phyloP scores from a whole-genome alignment of 495 filamentous ascomycete genomes.

The Penicillium paxilli region DNA sequence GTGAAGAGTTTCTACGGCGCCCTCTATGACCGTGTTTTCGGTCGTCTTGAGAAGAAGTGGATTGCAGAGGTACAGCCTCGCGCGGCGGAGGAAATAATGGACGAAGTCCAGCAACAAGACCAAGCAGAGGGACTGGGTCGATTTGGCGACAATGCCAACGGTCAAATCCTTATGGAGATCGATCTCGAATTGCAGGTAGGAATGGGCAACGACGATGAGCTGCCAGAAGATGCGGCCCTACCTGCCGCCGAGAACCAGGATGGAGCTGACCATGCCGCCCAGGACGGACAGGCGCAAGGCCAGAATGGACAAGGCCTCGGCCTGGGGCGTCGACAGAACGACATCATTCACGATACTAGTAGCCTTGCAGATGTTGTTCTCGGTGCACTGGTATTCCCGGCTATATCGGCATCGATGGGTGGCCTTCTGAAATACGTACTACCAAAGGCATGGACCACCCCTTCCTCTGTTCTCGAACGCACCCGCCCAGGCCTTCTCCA shows the following conservation, averaged over 20 bases:
- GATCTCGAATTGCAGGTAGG: conserved; percentile 45
- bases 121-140: conserved; percentile 41
- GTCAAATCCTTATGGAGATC: conserved; percentile 46
- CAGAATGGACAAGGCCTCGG: conserved; percentile 26
- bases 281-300: conserved; percentile 31
- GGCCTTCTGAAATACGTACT: conserved; percentile 62
- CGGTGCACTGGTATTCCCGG: conserved; percentile 64
- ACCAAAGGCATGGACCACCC: conserved; percentile 62
- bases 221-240: conserved; percentile 13
- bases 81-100: conserved; percentile 48
- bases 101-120: conserved; percentile 45
- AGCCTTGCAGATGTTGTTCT: conserved; percentile 57
- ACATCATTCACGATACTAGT: conserved; percentile 52
- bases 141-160: conserved; percentile 39
- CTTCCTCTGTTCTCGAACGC: conserved; percentile 36
- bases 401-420: conserved; percentile 64
- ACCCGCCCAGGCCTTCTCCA: conserved; percentile 64
- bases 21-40: conserved; percentile 66
- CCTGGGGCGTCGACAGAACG: conserved; percentile 40
- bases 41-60: conserved; percentile 62
- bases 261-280: conserved; percentile 19
- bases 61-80: conserved; percentile 65
- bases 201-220: conserved; percentile 37
- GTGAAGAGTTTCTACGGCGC: conserved; percentile 65
- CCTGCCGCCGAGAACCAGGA: conserved; percentile 17